Conservation (phyloP, 345 rosid species). For the Ceriops tagal region DNA sequence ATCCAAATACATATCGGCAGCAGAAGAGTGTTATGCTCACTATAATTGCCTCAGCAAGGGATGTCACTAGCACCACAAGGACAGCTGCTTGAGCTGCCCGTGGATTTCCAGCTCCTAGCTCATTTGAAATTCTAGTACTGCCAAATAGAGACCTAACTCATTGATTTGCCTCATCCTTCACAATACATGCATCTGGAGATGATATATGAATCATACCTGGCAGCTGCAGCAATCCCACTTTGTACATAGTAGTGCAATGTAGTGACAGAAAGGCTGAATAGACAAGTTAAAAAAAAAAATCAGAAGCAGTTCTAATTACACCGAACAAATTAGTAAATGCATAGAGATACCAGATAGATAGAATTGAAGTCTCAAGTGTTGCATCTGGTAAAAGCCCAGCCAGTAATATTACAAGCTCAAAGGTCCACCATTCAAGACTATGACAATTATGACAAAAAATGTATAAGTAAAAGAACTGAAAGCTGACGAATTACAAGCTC, state of each 20-base stretch:
- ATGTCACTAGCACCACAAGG: slow-evolving; percentile 16
- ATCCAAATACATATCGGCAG: slow-evolving; percentile 33
- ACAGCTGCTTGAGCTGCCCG: slow-evolving; percentile 31
- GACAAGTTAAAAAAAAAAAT: neutral
- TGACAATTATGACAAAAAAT: neutral
- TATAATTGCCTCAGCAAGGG: slow-evolving; percentile 21
- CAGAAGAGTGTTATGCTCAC: slow-evolving; percentile 27
- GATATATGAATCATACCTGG: slow-evolving; percentile 37
- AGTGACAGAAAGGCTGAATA: neutral
- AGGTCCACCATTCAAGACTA: slow-evolving; percentile 1
- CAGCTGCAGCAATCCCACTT: slow-evolving; percentile 18
- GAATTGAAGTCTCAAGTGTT: neutral
- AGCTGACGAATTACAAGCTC: too few relatives aligned
- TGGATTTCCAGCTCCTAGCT: slow-evolving; percentile 47
- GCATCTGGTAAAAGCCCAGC: neutral
- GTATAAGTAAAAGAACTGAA: neutral
- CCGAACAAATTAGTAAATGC: neutral
- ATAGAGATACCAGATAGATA: neutral
- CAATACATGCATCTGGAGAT: neutral
- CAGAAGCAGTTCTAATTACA: neutral
- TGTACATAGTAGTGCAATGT: neutral
- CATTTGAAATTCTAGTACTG: slow-evolving; percentile 51
- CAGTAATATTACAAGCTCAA: neutral
- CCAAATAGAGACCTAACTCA: neutral
- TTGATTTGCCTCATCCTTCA: neutral